These are phyloP conservation scores for Globisporangium alternatum DNA, from an alignment of 352 stramenopile genomes.

Conservation along the genomic window DNA sequence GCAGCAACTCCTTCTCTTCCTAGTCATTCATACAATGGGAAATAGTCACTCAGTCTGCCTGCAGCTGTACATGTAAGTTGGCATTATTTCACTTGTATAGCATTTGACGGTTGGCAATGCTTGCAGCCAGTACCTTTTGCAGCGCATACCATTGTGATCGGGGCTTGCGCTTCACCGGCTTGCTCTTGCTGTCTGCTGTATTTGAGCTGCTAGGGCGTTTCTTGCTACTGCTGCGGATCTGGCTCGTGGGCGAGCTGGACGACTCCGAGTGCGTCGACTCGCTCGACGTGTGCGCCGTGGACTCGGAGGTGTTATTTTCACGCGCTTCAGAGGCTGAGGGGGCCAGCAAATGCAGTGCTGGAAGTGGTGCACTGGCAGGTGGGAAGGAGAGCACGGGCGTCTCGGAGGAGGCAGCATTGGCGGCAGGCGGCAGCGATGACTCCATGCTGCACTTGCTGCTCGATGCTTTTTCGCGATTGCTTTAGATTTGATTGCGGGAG, in stretches of 20 bases:
- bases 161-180: slow-evolving; percentile 2
- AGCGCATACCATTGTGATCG: slow-evolving; percentile 14
- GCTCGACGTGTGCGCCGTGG: neutral
- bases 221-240: neutral
- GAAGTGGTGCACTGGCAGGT: no score
- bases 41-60: neutral
- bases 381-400: no score
- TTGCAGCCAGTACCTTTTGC: slow-evolving; percentile 7
- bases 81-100: neutral
- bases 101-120: neutral
- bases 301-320: neutral
- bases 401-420: no score
- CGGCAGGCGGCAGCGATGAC: no score
- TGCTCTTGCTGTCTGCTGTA: neutral
- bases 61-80: no score
- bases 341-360: no score
- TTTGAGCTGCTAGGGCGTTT: neutral
- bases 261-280: neutral
- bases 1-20: slow-evolving; percentile 19
- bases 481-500: no score
- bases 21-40: neutral
- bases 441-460: no score
- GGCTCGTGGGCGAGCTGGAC: neutral
- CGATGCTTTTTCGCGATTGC: no score
- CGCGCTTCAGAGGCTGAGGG: neutral